phyloP scores from a whole-genome alignment of 768 basidiomycete genomes.

The Gelatoporia subvermispora region DNA sequence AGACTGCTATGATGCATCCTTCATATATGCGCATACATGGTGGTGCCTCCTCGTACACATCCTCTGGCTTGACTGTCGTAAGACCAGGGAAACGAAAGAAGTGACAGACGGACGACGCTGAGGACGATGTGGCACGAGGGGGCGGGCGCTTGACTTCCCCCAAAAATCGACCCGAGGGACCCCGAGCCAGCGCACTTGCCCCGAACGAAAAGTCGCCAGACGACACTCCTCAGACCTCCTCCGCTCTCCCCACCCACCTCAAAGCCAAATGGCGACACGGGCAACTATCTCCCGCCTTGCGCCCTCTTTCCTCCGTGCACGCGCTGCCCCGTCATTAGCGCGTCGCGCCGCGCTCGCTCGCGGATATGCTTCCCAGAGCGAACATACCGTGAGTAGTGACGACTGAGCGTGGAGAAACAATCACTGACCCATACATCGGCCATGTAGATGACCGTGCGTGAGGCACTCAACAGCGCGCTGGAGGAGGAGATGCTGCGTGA shows the following conservation, averaged over 20 bases:
- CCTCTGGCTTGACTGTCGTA: no score
- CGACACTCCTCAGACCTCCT: slow-evolving; percentile 13
- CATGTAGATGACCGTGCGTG: slow-evolving; percentile 91
- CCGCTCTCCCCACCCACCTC: slow-evolving; percentile 25
- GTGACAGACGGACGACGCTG: not conserved
- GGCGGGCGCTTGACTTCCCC: slow-evolving; percentile 5
- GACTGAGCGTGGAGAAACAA: not conserved
- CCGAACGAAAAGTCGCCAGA: slow-evolving; percentile 15
- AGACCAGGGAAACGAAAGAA: not conserved
- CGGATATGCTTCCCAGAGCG: slow-evolving; percentile 59
- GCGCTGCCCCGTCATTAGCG: slow-evolving; percentile 38
- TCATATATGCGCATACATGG: no score
- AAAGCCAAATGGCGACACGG: slow-evolving; percentile 55
- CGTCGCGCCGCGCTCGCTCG: slow-evolving; percentile 45
- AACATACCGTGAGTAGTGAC: slow-evolving; percentile 46
- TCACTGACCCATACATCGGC: slow-evolving; percentile 6
- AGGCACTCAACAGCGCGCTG: slow-evolving; percentile 96
- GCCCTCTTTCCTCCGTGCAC: slow-evolving; percentile 39
- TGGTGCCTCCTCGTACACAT: no score
- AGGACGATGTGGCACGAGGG: slow-evolving; percentile 4
- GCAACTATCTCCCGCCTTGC: slow-evolving; percentile 60
- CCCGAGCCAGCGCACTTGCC: slow-evolving; percentile 18
- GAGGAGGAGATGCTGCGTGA: slow-evolving; percentile 99
- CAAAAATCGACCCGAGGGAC: slow-evolving; percentile 15
- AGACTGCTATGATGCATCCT: not conserved